Evolutionary conservation across 2,329 filamentous ascomycete species (phyloP).

Genomic region (Gyromitra esculenta): DNA sequence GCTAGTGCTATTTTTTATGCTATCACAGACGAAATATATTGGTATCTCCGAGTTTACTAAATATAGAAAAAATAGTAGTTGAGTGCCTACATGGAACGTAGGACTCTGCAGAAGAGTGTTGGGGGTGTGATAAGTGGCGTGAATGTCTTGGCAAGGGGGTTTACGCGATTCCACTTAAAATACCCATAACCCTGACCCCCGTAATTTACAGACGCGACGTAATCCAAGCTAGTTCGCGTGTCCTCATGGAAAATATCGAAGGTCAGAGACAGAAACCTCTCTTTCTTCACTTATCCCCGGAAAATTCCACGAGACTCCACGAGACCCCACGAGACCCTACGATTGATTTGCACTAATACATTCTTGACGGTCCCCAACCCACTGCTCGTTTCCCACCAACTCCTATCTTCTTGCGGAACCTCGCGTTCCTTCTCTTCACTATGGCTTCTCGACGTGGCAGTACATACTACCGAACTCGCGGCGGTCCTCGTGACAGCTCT

Average conservation of each 20-base stretch:
- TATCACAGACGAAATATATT: background rate
- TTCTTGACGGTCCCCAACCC: background rate
- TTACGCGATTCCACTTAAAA: slow-evolving; percentile 8
- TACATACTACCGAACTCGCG: slow-evolving; percentile 28
- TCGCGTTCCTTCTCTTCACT: slow-evolving; percentile 23
- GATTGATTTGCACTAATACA: slow-evolving; percentile 5
- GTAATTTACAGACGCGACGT: slow-evolving; percentile 32
- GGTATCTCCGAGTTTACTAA: background rate
- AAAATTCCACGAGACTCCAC: background rate
- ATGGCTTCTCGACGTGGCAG: slow-evolving; percentile 47
- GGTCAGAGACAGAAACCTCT: slow-evolving; percentile 13
- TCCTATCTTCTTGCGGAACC: slow-evolving; percentile 15
- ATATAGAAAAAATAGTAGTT: background rate
- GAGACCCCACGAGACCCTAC: background rate
- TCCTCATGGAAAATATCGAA: slow-evolving; percentile 6
- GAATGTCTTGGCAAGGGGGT: slow-evolving; percentile 40
- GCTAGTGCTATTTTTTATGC: no score
- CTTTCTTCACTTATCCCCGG: background rate
- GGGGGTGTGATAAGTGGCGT: background rate
- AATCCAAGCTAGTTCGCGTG: slow-evolving; percentile 21
- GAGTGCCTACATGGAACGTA: background rate
- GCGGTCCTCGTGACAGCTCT: slow-evolving; percentile 63
- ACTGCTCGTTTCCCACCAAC: background rate
- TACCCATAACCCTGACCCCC: slow-evolving; percentile 39
- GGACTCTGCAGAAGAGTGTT: no score